phyloP scores from a whole-genome alignment of 352 stramenopile species.

The Aphanomyces stellatus region DNA sequence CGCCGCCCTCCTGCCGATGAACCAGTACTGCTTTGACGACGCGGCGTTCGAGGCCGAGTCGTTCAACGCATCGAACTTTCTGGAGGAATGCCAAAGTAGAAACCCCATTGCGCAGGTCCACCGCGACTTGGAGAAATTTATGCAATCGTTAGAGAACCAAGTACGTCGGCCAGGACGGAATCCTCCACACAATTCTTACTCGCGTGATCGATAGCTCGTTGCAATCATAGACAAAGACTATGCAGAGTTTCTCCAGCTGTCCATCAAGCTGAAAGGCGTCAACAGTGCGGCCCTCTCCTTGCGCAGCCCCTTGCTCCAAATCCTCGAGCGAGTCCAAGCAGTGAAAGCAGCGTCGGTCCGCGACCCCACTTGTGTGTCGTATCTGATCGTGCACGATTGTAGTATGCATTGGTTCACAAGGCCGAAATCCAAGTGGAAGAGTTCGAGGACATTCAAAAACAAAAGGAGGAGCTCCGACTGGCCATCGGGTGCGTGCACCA shows the following conservation, averaged over 20 bases:
- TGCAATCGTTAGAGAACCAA: conserved; percentile 82
- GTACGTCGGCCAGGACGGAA: conserved; percentile 16
- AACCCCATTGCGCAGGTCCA: conserved; percentile 80
- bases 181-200: too few relatives aligned
- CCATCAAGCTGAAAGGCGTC: conserved; percentile 76
- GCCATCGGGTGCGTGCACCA: conserved; percentile 21
- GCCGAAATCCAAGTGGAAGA: not conserved
- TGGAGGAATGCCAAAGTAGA: conserved; percentile 64
- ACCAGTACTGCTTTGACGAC: conserved; percentile 81
- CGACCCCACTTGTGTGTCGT: not conserved
- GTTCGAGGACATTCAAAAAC: not conserved
- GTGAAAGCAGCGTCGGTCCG: conserved; percentile 53
- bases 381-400: too few relatives aligned
- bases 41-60: conserved; percentile 63
- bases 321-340: conserved; percentile 72
- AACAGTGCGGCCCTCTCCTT: conserved; percentile 78
- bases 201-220: conserved; percentile 37
- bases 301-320: conserved; percentile 50
- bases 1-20: too few relatives aligned
- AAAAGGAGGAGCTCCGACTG: conserved; percentile 13
- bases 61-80: conserved; percentile 58
- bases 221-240: conserved; percentile 87
- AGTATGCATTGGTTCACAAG: conserved; percentile 8
- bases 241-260: conserved; percentile 83
- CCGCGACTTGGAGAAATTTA: conserved; percentile 75